Base-by-base conservation (phyloP, 345 rosid species). In the Combretum micranthum region DNA sequence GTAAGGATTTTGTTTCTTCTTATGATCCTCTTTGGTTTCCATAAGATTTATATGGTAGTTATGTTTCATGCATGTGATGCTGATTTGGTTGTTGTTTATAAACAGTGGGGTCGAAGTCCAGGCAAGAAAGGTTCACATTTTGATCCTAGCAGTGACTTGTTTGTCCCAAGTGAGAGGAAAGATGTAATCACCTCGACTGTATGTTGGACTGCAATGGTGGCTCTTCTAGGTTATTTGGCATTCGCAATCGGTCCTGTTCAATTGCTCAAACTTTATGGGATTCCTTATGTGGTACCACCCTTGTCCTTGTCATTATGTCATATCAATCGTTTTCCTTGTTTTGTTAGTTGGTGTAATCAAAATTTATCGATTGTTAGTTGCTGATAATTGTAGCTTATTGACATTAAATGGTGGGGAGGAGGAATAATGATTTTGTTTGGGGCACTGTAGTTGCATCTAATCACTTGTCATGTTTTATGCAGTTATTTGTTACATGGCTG, bases 111-210 rank as follows among this genome's bases (percentile, higher is more conserved):
- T 43, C 52, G 97, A 68, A 87, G 91, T 72, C 97, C 97, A 1
- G 96, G 97, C 47, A 87, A 90, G 74, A 82, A 75, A 39, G 97
- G 97, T 13, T 90, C 96, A 42, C 97, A 90, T 64, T 90, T 74
- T 72, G 68, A 83, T 56, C 96, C 97, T 2, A 75, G 76, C 52
- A 90, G 97, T 44, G 83, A 83, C 64, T 70, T 90, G 69, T 90
- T 90, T 56, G 75, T 59, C 32, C 91, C 83, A 13, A 83, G 66
- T 63, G 97, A 90, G 74, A 80, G 70, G 52, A 79, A 67, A 12
- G 91, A 83, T 69, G 69, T 90, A 2, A 64, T 85, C 16, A 90
- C 86, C 20, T 90, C 97, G 20, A 86, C 96, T 2, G 60, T 74
- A 46, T 86, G 90, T 59, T 91, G 96, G 98, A 57, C 70, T 46